phyloP scores from a whole-genome alignment of 768 basidiomycete species.

The Cyclocybe cylindracea region DNA sequence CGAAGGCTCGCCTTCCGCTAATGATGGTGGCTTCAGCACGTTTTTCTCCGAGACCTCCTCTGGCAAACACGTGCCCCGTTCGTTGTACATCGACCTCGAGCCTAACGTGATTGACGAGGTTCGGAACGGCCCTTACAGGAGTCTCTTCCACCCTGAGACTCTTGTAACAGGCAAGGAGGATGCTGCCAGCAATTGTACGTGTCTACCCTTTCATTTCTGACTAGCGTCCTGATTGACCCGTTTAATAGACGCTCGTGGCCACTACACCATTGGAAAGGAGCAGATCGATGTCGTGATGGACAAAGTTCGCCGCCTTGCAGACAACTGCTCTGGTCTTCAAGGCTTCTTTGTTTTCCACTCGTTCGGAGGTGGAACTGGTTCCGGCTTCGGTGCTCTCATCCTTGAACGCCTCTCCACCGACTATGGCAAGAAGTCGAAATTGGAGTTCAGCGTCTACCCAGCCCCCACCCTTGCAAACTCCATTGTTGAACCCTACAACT shows the following conservation, averaged over 20 bases:
- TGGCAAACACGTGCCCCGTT: slow-evolving; percentile 97
- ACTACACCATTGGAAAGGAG: slow-evolving; percentile 99
- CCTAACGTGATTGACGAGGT: slow-evolving; percentile 99
- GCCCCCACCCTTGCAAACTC: slow-evolving; percentile 94
- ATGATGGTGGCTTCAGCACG: slow-evolving; percentile 94
- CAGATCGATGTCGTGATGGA: slow-evolving; percentile 97
- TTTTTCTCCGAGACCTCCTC: slow-evolving; percentile 99
- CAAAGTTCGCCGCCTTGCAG: slow-evolving; percentile 93
- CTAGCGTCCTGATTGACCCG: slow-evolving; percentile 1
- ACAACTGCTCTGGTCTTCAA: slow-evolving; percentile 97
- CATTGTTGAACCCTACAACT: slow-evolving; percentile 99
- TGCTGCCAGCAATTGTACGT: slow-evolving; percentile 96
- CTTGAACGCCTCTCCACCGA: slow-evolving; percentile 97
- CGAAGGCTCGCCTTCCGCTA: slow-evolving; percentile 71
- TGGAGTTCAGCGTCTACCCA: slow-evolving; percentile 98
- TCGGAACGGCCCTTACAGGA: slow-evolving; percentile 91
- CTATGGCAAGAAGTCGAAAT: slow-evolving; percentile 99
- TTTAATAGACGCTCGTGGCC: slow-evolving; percentile 88
- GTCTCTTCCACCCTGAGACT: slow-evolving; percentile 99
- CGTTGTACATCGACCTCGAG: slow-evolving; percentile 96
- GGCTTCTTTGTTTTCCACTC: slow-evolving; percentile 99
- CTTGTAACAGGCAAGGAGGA: slow-evolving; percentile 99
- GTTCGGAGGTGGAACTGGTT: slow-evolving; percentile 99
- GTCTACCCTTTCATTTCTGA: not conserved
- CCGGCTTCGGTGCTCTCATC: slow-evolving; percentile 96